Percentiles rank a stretch among this genome's conserved stretches.
Conservation (phyloP, 2,329 filamentous ascomycete genomes). For the Fusarium vanettenii region DNA sequence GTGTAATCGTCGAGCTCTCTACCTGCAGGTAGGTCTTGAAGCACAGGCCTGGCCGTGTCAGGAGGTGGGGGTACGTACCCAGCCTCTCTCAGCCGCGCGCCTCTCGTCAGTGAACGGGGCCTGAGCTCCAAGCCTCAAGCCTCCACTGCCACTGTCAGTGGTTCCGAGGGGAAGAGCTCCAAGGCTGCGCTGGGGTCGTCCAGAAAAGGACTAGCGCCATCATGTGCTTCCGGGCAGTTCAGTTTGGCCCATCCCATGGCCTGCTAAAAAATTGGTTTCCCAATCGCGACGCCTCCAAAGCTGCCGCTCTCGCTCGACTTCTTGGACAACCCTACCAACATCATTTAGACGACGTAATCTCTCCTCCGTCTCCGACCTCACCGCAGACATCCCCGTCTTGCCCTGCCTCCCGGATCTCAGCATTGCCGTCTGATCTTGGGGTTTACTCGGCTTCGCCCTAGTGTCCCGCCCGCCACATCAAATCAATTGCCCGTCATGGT, state of each 20-base stretch:
- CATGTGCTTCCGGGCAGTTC: slow-evolving; percentile 36
- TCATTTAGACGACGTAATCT: slow-evolving; percentile 36
- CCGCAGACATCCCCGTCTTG: slow-evolving; percentile 7
- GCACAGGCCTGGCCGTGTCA: slow-evolving; percentile 12
- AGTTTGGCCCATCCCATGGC: slow-evolving; percentile 7
- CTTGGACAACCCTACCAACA: slow-evolving; percentile 17
- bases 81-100: slow-evolving; percentile 22
- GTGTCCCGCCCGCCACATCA: slow-evolving; percentile 28
- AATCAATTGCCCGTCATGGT: slow-evolving; percentile 51
- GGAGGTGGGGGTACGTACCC: slow-evolving; percentile 40
- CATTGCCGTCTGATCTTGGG: slow-evolving; percentile 19
- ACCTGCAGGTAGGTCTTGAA: background rate
- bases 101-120: background rate
- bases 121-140: background rate
- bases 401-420: slow-evolving; percentile 11
- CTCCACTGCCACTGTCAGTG: background rate
- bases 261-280: slow-evolving; percentile 46
- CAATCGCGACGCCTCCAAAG: slow-evolving; percentile 42
- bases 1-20: slow-evolving; percentile 26
- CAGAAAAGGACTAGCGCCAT: slow-evolving; percentile 37
- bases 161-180: slow-evolving; percentile 12
- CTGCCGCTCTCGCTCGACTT: slow-evolving; percentile 36
- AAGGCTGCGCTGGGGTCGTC: slow-evolving; percentile 24
- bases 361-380: slow-evolving; percentile 15
- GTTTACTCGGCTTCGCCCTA: slow-evolving; percentile 15